A percentile compares a stretch with the other conserved stretches of the same genome.
phyloP scores from a whole-genome alignment of 2,329 filamentous ascomycete species.

The Balansia obtecta region DNA sequence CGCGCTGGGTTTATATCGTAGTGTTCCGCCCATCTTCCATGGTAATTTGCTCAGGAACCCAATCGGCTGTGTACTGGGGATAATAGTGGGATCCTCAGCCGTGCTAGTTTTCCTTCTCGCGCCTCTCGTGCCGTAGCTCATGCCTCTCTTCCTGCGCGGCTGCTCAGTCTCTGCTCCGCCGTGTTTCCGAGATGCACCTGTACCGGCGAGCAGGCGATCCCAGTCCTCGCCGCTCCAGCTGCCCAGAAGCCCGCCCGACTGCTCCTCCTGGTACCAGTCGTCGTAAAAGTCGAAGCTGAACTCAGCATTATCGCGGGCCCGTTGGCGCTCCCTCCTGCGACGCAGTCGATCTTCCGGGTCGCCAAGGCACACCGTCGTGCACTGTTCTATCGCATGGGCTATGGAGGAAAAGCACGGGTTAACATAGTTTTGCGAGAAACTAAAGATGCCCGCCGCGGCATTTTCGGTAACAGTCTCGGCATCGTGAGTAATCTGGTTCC shows the following conservation, averaged over 20 bases:
- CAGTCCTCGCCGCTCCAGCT: constrained; percentile 75
- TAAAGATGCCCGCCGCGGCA: constrained; percentile 83
- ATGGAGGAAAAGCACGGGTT: constrained; percentile 65
- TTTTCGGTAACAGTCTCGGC: constrained; percentile 83
- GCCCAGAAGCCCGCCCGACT: constrained; percentile 46
- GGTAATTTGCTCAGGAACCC: constrained; percentile 76
- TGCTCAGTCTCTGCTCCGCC: constrained; percentile 35
- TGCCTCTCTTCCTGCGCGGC: constrained; percentile 62
- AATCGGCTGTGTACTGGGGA: constrained; percentile 73
- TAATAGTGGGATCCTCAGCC: constrained; percentile 70
- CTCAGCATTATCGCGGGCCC: constrained; percentile 53
- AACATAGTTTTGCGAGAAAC: constrained; percentile 76
- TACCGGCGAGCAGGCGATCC: constrained; percentile 67
- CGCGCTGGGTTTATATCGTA: constrained; percentile 82
- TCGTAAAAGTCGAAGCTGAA: constrained; percentile 95
- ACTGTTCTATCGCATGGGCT: constrained; percentile 55
- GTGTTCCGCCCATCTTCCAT: constrained; percentile 69
- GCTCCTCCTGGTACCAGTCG: constrained; percentile 68
- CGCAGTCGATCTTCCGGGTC: constrained; percentile 63
- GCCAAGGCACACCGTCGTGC: constrained; percentile 58
- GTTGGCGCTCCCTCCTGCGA: constrained; percentile 51
- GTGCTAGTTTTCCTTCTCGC: constrained; percentile 35
- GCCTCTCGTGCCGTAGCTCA: constrained; percentile 76
- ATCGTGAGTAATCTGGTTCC: constrained; percentile 86
- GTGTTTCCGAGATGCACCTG: constrained; percentile 34